phyloP scores from a whole-genome alignment of 495 filamentous ascomycete genomes.

The Penicillium roqueforti region DNA sequence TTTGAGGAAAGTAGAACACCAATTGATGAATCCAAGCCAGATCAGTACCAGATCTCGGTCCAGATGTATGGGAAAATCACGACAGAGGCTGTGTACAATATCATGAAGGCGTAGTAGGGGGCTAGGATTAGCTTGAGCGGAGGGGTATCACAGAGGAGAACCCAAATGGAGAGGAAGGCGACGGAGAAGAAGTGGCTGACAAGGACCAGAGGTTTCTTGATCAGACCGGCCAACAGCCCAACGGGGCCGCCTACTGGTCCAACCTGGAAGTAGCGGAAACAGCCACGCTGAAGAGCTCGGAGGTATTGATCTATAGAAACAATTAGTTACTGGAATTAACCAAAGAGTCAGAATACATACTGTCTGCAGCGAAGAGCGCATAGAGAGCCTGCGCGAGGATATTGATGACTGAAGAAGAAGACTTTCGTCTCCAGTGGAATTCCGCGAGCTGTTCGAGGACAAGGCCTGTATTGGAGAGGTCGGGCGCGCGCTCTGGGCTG shows the following conservation, averaged over 20 bases:
- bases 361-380: slow-evolving; percentile 79
- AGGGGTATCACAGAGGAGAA: slow-evolving; percentile 56
- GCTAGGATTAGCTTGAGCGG: slow-evolving; percentile 57
- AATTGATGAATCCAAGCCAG: not conserved
- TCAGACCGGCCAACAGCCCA: slow-evolving; percentile 78
- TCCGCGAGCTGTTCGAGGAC: slow-evolving; percentile 64
- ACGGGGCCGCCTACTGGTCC: slow-evolving; percentile 75
- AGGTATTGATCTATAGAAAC: slow-evolving; percentile 58
- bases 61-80: slow-evolving; percentile 83
- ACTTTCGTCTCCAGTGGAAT: slow-evolving; percentile 88
- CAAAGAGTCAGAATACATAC: slow-evolving; percentile 32
- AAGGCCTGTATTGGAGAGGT: slow-evolving; percentile 58
- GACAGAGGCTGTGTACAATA: slow-evolving; percentile 83
- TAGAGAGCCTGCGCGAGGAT: slow-evolving; percentile 93
- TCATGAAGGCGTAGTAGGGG: slow-evolving; percentile 55
- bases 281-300: slow-evolving; percentile 77
- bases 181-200: slow-evolving; percentile 94
- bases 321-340: not conserved
- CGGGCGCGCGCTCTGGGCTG: slow-evolving; percentile 58
- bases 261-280: slow-evolving; percentile 86
- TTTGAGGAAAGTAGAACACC: not conserved
- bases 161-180: slow-evolving; percentile 82
- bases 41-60: slow-evolving; percentile 33
- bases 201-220: slow-evolving; percentile 71
- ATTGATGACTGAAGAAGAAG: slow-evolving; percentile 81